A percentile compares a stretch with the other conserved stretches of the same genome.
These are phyloP conservation scores for Pulveroboletus sp. DNA, from an alignment of 768 basidiomycete genomes.

Conservation along the genomic window DNA sequence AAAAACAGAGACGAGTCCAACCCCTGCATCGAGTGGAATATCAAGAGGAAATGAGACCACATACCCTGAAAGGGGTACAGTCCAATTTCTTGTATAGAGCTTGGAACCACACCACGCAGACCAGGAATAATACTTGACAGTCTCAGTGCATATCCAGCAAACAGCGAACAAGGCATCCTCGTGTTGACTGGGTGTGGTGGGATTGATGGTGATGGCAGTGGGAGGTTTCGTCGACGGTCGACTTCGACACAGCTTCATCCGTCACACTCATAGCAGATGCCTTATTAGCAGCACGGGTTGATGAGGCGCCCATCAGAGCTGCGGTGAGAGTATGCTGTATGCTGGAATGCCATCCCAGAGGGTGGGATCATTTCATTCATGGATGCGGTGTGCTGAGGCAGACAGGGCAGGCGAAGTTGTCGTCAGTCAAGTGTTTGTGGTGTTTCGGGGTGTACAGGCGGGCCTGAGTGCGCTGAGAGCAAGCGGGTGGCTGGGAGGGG, in stretches of 20 bases:
- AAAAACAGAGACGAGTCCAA: too few relatives aligned
- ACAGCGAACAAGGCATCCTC: slow-evolving; percentile 35
- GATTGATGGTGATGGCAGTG: not conserved
- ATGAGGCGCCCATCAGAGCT: not conserved
- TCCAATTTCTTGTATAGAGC: slow-evolving; percentile 92
- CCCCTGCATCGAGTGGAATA: too few relatives aligned
- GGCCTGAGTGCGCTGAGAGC: too few relatives aligned
- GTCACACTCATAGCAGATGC: not conserved
- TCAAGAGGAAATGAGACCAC: too few relatives aligned
- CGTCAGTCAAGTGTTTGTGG: too few relatives aligned
- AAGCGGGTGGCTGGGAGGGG: too few relatives aligned
- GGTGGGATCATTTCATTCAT: too few relatives aligned
- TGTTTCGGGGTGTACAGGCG: too few relatives aligned
- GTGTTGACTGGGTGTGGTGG: slow-evolving; percentile 22
- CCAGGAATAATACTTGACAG: slow-evolving; percentile 84
- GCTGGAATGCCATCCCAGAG: too few relatives aligned
- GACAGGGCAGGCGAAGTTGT: too few relatives aligned
- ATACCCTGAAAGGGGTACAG: slow-evolving; percentile 89
- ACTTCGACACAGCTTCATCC: not conserved
- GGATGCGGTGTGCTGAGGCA: too few relatives aligned
- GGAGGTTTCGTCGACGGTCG: not conserved
- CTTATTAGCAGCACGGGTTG: slow-evolving; percentile 1
- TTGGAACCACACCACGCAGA: slow-evolving; percentile 78
- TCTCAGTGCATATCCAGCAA: slow-evolving; percentile 95
- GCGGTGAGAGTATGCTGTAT: too few relatives aligned